Base-by-base conservation (phyloP, 2,329 filamentous ascomycete species). In the Epichloe sp. region DNA sequence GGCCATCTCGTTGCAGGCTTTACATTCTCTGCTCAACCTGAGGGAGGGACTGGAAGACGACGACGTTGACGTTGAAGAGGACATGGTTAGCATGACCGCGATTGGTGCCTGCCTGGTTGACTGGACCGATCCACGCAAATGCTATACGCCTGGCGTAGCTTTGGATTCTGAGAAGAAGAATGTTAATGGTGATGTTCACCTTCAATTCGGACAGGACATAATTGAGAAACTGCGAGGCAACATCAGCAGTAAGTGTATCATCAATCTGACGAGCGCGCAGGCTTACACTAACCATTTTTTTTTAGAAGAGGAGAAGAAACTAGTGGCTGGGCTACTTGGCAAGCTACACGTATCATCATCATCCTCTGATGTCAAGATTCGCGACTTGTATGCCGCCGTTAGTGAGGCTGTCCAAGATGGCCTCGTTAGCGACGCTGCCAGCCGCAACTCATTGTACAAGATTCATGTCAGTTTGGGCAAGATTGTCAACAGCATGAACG, bases 61-160 rank as follows among this genome's bases (percentile, higher is more conserved):
- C 35, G 84, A 87, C 47, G 82, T 83, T 17, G 86, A 88, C 48
- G 80, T 86, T 11, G 79, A 79, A 38, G 85, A 86, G 52, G 83
- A 82, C 56, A 89, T 94, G 81, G 86, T 91, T 8, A 82, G 83
- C 58, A 77, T 94, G 56, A 77, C 80, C 43, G 79, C 83, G 3
- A 86, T 95, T 52, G 88, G 87, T 1, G 82, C 86, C 3, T 91
- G 89, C 61, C 71, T 97, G 7, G 80, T 90, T 0, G 91, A 97
- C 64, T 97, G 91, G 93, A 97, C 91, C 0, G 91, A 97, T 65
- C 89, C 90, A 38, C 76, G 91, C 47, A 90, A 94, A 65, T 87
- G 71, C 69, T 86, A 69, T 68, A 76, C 65, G 52, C 75, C 71
- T 56, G 71, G 68, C 4, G 59, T 69, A 1, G 60, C 75, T 1